Evolutionary conservation across 2,329 filamentous ascomycete genomes (phyloP).

Genomic region (Cladorrhinum sp.): DNA sequence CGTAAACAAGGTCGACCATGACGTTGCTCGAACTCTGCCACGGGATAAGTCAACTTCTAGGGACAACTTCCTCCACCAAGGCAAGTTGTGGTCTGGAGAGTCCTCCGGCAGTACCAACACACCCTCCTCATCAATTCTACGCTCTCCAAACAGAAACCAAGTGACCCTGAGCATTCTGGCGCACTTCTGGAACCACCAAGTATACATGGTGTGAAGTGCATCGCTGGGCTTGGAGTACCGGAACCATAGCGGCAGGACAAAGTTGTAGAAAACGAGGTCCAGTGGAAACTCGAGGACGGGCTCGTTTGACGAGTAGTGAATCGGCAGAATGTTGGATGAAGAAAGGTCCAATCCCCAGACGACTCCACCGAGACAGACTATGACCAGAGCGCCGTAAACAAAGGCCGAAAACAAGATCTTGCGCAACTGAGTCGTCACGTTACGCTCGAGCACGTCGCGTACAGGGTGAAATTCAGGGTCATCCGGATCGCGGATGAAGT

Average conservation of each 20-base stretch:
- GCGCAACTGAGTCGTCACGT: constrained; percentile 84
- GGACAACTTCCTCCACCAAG: constrained; percentile 43
- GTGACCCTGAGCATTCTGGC: constrained; percentile 77
- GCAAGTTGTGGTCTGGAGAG: constrained; percentile 32
- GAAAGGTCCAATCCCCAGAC: constrained; percentile 81
- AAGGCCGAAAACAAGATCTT: constrained; percentile 96
- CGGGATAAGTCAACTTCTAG: constrained; percentile 45
- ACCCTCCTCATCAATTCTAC: constrained; percentile 78
- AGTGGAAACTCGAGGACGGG: constrained; percentile 92
- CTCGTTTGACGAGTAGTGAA: constrained; percentile 90
- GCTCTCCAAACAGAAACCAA: constrained; percentile 89
- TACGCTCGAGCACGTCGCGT: constrained; percentile 90
- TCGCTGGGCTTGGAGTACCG: constrained; percentile 82
- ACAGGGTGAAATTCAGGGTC: constrained; percentile 98
- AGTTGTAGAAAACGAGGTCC: constrained; percentile 94
- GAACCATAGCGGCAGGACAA: constrained; percentile 84
- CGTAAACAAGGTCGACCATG: constrained; percentile 56
- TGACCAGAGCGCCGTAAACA: constrained; percentile 89
- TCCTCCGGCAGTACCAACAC: constrained; percentile 47
- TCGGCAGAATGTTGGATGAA: constrained; percentile 72
- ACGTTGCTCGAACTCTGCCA: constrained; percentile 48
- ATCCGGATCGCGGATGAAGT: constrained; percentile 97
- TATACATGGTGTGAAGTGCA: constrained; percentile 78
- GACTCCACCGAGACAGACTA: constrained; percentile 89
- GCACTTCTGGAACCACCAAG: constrained; percentile 93